phyloP scores from a whole-genome alignment of 495 filamentous ascomycete genomes.

The Penicillium parvum region DNA sequence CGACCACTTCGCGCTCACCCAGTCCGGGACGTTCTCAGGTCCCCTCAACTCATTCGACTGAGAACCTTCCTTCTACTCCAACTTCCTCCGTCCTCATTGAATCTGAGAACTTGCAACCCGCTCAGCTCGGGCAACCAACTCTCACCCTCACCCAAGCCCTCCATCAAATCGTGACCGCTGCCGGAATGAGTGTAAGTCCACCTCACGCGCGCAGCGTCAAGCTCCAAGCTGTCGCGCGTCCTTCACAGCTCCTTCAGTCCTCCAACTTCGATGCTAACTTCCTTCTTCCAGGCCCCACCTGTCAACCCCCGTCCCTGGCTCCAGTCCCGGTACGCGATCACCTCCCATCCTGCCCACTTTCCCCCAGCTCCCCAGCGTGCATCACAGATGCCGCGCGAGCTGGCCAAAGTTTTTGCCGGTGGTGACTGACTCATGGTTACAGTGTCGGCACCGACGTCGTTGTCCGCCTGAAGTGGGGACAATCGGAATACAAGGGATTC shows the following conservation, averaged over 20 bases:
- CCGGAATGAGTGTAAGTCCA: constrained; percentile 41
- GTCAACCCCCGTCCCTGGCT: constrained; percentile 89
- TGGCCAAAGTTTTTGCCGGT: not conserved
- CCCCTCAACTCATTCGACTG: too few relatives aligned
- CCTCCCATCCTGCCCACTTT: not conserved
- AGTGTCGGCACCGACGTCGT: constrained; percentile 87
- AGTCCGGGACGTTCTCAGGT: too few relatives aligned
- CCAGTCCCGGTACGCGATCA: constrained; percentile 66
- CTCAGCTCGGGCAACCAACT: too few relatives aligned
- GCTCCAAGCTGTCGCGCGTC: constrained; percentile 6
- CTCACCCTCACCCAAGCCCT: too few relatives aligned
- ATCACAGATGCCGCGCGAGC: not conserved
- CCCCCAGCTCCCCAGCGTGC: too few relatives aligned
- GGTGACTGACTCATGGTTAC: constrained; percentile 4
- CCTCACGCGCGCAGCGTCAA: constrained; percentile 8
- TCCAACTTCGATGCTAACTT: constrained; percentile 12
- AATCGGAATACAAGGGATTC: constrained; percentile 91
- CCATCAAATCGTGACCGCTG: too few relatives aligned
- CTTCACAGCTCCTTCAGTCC: not conserved
- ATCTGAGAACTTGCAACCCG: too few relatives aligned
- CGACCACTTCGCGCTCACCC: too few relatives aligned
- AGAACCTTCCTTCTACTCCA: too few relatives aligned
- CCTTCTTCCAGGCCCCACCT: constrained; percentile 62
- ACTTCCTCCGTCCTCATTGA: too few relatives aligned
- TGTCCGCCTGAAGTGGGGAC: constrained; percentile 94